Percentiles rank a stretch among this genome's conserved stretches.
Evolutionary conservation across 148 eudicot species (phyloP).

Genomic region (Vaccinium myrtillus): DNA sequence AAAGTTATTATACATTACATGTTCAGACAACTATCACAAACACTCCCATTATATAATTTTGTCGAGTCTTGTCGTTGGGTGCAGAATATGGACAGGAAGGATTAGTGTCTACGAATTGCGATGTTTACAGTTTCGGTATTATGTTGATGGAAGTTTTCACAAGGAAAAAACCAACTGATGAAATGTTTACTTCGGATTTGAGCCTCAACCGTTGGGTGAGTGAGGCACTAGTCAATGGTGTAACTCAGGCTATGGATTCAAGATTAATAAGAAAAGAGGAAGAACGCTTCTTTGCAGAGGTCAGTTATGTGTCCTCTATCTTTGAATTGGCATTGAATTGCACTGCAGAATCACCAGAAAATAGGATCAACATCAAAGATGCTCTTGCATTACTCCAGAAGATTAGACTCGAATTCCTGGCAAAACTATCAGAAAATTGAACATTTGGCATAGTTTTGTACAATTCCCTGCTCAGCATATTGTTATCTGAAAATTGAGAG

Average conservation of each 20-base stretch:
- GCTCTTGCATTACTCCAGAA: no score
- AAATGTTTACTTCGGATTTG: conserved; percentile 9
- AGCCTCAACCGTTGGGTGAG: background rate
- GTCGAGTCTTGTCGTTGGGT: background rate
- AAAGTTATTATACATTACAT: no score
- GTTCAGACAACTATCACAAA: no score
- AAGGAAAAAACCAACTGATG: conserved; percentile 16
- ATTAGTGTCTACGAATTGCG: conserved; percentile 21
- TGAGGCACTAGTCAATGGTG: background rate
- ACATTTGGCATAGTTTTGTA: no score
- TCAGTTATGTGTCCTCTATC: background rate
- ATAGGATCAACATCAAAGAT: no score
- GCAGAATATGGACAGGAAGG: conserved; percentile 30
- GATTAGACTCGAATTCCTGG: no score
- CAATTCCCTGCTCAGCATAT: no score
- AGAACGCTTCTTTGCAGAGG: background rate
- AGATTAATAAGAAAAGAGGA: background rate
- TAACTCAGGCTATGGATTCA: background rate
- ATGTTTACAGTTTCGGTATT: conserved; percentile 26
- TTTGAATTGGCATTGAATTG: no score
- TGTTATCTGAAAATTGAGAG: no score
- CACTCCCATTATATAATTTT: no score
- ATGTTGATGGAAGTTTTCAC: conserved; percentile 23
- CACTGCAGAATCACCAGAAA: no score
- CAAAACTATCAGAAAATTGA: no score